Evolutionary conservation across 1,139 yeast species (phyloP).

Genomic region (Scheffersomyces lignicola): DNA sequence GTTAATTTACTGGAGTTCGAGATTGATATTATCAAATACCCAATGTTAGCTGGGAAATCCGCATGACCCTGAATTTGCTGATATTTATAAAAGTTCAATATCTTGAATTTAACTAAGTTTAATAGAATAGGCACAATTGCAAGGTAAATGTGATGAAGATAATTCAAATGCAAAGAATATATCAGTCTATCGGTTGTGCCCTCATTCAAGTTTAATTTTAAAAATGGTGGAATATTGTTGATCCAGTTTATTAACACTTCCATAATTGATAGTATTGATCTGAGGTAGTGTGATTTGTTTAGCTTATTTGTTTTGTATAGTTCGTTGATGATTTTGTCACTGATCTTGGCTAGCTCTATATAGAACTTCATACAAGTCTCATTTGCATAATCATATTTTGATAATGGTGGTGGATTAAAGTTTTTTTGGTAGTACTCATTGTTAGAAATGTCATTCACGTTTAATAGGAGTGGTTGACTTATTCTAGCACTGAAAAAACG

Average conservation of each 20-base stretch:
- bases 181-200: constrained; percentile 20
- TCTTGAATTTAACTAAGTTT: constrained; percentile 19
- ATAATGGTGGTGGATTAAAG: constrained; percentile 12
- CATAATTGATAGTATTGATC: constrained; percentile 13
- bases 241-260: constrained; percentile 24
- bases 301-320: constrained; percentile 8
- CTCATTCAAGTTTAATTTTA: constrained; percentile 14
- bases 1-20: constrained; percentile 26
- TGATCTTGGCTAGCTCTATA: constrained; percentile 25
- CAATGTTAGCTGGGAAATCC: constrained; percentile 16
- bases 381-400: constrained; percentile 10
- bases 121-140: constrained; percentile 28
- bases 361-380: constrained; percentile 16
- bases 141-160: constrained; percentile 29
- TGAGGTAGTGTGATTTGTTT: not conserved
- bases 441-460: constrained; percentile 6
- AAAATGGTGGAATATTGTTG: constrained; percentile 18
- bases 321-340: constrained; percentile 23
- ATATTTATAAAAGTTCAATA: constrained; percentile 1
- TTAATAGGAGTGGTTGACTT: constrained; percentile 27
- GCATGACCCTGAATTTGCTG: not conserved
- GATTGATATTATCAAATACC: constrained; percentile 21
- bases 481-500: constrained; percentile 26
- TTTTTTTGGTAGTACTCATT: constrained; percentile 8
- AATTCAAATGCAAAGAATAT: constrained; percentile 28